phyloP scores from a whole-genome alignment of 148 eudicot species.

The Suaeda aralocaspica region DNA sequence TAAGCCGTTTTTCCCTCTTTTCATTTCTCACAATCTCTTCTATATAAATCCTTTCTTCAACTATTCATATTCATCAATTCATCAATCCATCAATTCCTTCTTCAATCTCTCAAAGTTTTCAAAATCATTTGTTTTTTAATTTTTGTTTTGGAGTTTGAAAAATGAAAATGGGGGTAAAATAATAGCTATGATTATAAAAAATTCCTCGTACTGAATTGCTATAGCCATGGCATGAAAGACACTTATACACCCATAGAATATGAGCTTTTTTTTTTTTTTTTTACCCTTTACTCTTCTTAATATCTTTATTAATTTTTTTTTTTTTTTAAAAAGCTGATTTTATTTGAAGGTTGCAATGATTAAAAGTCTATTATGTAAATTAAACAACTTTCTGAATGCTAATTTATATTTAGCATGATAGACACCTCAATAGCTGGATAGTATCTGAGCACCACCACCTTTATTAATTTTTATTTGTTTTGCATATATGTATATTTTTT shows the following conservation, averaged over 20 bases:
- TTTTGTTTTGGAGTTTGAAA: too few species aligned
- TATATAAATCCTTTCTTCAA: too few species aligned
- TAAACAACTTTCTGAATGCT: constrained; percentile 6
- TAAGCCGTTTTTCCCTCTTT: too few species aligned
- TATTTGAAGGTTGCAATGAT: constrained; percentile 11
- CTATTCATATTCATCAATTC: too few species aligned
- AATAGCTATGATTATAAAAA: not conserved
- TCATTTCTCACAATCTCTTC: too few species aligned
- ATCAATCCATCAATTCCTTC: too few species aligned
- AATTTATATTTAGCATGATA: constrained; percentile 10
- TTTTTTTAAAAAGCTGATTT: not conserved
- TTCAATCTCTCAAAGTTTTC: too few species aligned
- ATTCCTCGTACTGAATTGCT: constrained; percentile 3
- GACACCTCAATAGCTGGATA: constrained; percentile 24
- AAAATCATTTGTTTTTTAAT: too few species aligned
- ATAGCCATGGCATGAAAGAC: not conserved
- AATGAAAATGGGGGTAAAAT: not conserved
- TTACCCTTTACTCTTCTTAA: not conserved
- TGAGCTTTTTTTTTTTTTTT: not conserved
- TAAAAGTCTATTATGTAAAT: not conserved
- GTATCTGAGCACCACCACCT: constrained; percentile 18
- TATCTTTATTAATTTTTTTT: too few species aligned
- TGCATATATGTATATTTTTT: not conserved
- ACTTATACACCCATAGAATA: not conserved
- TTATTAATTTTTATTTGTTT: not conserved